Conservation (phyloP, 768 basidiomycete genomes). For the Suillus ampliporus region DNA sequence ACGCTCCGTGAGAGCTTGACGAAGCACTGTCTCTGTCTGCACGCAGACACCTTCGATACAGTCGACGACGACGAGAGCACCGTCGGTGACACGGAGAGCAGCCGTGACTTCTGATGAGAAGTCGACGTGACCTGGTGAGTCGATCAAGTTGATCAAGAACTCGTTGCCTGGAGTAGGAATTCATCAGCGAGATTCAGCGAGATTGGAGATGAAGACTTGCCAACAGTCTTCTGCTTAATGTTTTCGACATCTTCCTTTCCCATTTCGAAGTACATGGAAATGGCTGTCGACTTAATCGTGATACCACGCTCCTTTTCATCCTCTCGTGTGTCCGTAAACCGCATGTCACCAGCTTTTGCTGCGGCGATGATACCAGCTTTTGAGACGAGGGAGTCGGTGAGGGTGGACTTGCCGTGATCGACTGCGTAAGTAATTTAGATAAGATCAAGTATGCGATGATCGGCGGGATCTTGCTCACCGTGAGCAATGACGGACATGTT, state of each 20-base stretch:
- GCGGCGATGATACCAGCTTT: constrained; percentile 99
- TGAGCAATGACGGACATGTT: constrained; percentile 96
- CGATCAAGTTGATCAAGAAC: constrained; percentile 99
- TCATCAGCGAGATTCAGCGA: constrained; percentile 17
- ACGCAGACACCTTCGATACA: constrained; percentile 99
- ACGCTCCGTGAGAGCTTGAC: constrained; percentile 96
- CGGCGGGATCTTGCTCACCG: constrained; percentile 54
- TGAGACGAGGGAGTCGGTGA: constrained; percentile 98
- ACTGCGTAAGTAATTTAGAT: constrained; percentile 53
- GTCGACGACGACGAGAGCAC: constrained; percentile 99
- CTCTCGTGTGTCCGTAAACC: constrained; percentile 95
- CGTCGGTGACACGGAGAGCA: constrained; percentile 99
- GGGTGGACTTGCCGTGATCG: constrained; percentile 99
- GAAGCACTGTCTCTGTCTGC: constrained; percentile 98
- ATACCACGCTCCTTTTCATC: constrained; percentile 99
- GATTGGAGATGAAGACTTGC: constrained; percentile 47
- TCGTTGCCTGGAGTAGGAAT: constrained; percentile 65
- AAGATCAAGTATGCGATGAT: constrained; percentile 22
- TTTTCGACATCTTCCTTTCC: constrained; percentile 83
- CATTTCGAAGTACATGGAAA: constrained; percentile 99
- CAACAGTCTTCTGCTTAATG: constrained; percentile 94
- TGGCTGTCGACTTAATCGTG: constrained; percentile 99
- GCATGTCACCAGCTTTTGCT: constrained; percentile 94
- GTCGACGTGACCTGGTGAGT: constrained; percentile 99
- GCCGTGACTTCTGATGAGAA: constrained; percentile 99